Evolutionary conservation across 179 eudicot genomes (phyloP), one percentile per base, ranked within the genome.

Genomic region (Patellifolia procumbens): DNA sequence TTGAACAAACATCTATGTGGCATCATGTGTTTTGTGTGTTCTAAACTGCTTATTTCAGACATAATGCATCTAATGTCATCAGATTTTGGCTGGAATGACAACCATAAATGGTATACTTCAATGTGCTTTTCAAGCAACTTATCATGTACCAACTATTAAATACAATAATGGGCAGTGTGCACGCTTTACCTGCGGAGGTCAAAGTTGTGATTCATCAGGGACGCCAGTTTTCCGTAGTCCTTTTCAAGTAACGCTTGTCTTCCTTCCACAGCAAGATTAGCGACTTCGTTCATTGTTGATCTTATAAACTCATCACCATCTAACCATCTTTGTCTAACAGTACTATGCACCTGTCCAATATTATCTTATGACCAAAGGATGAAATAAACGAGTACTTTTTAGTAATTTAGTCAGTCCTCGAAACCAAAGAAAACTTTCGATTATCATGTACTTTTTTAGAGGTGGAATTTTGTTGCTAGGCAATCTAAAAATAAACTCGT

Each of bases 301-400:
- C 85, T 88, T 16, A 93, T 85, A 62, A 91, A 89, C 77, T 91
- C 61, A 68, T 95, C 99, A 32, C 98, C 98, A 69, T 88, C 78
- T 59, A 95, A 87, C 98, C 99, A 95, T 80, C 87, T 90, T 77
- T 90, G 86, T 60, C 91, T 85, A 45, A 93, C 97, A 62, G 92
- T 85, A 79, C 98, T 95, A 72, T 95, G 98, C 45, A 93, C 92
- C 97, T 94, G 83, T 74, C 62, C 39, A 53, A 67, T 68, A 73
- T 31, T 62, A 29, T 51, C 56, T 13, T 15, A 31, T 15, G 9
- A 61, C 20, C 66, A 61, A n/a, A n/a, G n/a, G n/a, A n/a, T 24
- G 6, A 59, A 7, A 24, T 24, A 59, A 28, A 12, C 35, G 8
- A 13, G n/a, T 26, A 32, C 32, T 59, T 6, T 28, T 59, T 24